Conservation (phyloP, 2,329 filamentous ascomycete genomes). For the Aureobasidium sp. region DNA sequence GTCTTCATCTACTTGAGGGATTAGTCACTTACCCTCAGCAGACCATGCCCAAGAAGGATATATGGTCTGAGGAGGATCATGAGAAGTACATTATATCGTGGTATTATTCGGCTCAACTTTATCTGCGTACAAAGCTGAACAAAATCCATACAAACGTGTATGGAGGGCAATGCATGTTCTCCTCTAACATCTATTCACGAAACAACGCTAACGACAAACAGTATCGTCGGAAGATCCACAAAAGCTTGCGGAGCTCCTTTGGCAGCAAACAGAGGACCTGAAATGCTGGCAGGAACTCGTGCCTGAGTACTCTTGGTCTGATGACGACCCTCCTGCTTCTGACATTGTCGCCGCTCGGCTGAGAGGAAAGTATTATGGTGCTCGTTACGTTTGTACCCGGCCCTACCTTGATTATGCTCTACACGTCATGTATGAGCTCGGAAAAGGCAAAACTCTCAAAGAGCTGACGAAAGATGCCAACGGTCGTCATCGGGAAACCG, state of each 20-base stretch:
- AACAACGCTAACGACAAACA: background rate
- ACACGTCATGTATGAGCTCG: slow-evolving; percentile 35
- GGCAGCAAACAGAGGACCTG: slow-evolving; percentile 30
- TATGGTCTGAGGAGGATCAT: background rate
- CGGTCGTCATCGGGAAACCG: slow-evolving; percentile 23
- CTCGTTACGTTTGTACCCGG: slow-evolving; percentile 78
- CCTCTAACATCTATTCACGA: background rate
- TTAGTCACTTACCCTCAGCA: slow-evolving; percentile 36
- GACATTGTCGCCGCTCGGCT: slow-evolving; percentile 78
- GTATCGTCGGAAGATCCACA: background rate
- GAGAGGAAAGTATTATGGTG: slow-evolving; percentile 91
- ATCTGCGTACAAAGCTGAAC: slow-evolving; percentile 49
- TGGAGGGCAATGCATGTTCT: slow-evolving; percentile 30
- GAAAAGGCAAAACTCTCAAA: slow-evolving; percentile 18
- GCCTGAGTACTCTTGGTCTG: slow-evolving; percentile 50
- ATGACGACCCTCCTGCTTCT: slow-evolving; percentile 58
- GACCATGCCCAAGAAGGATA: background rate
- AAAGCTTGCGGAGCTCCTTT: slow-evolving; percentile 19
- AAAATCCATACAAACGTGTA: slow-evolving; percentile 48
- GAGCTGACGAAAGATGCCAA: slow-evolving; percentile 23
- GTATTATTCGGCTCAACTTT: slow-evolving; percentile 54
- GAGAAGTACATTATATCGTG: slow-evolving; percentile 38
- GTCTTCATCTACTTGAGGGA: slow-evolving; percentile 48
- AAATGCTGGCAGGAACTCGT: slow-evolving; percentile 39
- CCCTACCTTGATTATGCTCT: slow-evolving; percentile 60